Evolutionary conservation across 129 eudicot genomes (phyloP), one percentile per base, ranked within the genome.

Genomic region (Silybum marianum): DNA sequence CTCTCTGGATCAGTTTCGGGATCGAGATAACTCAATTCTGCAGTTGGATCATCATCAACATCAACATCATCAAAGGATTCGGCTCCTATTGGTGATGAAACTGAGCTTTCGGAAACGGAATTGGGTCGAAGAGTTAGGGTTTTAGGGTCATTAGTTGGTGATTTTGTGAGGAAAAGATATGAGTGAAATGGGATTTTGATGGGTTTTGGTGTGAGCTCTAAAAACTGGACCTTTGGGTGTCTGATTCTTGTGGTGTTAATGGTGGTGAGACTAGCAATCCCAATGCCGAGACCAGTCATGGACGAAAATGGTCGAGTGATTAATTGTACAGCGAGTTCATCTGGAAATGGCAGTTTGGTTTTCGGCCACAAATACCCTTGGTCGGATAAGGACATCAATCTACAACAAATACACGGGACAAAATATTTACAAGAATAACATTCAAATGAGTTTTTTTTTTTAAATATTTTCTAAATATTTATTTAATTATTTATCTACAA

Each of bases 1-100:
- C 90, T 95, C 48, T 89, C 87, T 13, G 98, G 99, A 62, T 92
- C 95, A 2, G 87, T 74, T 82, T 88, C 99, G 23, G 99, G 97
- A 87, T 95, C 97, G 38, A 95, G 83, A 85, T 89, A 95, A 73
- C 97, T 85, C 84, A 92, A 19, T 71, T 95, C 99, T 28, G 92
- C 88, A 39, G 93, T 90, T 9, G 97, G 97, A 76, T 95, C 97
- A 81, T 92, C 97, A 14, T 66, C 78, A 9, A 80, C 91, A 2
- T 85, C 81, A 0, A n/a, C n/a, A n/a, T n/a, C n/a, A n/a, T 75
- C 84, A 26, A 28, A 23, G 22, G 90, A 36, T 26, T 84, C 87
- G 44, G 88, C 48, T 40, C 84, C 89, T 26, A 80, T 21, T 16
- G 94, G 89, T 6, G 78, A 25, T 16, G 97, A 88, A 73, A 92